These are phyloP conservation scores for Colletotrichum camelliae DNA, from an alignment of 2,329 filamentous ascomycete species.

Conservation along the genomic window DNA sequence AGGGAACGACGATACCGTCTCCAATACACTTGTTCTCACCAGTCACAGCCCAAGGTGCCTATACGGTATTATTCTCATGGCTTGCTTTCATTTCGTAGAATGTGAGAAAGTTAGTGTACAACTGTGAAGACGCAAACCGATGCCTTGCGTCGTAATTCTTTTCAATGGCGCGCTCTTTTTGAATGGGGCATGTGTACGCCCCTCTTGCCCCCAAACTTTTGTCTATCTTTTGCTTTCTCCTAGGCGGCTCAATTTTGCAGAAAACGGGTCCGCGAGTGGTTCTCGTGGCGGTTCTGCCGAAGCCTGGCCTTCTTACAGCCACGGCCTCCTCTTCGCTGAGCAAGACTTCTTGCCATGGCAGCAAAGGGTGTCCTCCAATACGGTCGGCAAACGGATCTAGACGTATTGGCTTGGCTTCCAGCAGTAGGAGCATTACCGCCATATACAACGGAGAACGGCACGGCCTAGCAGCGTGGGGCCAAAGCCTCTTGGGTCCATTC, in stretches of 20 bases:
- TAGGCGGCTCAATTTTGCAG: background rate
- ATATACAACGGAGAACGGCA: background rate
- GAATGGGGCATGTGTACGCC: slow-evolving; percentile 3
- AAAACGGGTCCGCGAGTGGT: background rate
- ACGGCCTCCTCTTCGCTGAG: background rate
- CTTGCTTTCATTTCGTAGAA: slow-evolving; percentile 10
- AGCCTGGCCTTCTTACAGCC: background rate
- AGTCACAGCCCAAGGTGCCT: background rate
- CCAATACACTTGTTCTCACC: background rate
- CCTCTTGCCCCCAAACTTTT: slow-evolving; percentile 13
- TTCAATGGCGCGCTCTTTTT: background rate
- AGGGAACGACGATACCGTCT: background rate
- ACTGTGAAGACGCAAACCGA: background rate
- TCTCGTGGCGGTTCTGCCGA: background rate
- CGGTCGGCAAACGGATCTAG: background rate
- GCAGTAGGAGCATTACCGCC: background rate
- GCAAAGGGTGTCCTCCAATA: background rate
- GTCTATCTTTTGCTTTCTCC: slow-evolving; percentile 9
- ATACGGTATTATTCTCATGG: background rate
- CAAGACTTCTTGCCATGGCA: background rate
- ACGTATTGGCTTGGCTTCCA: background rate
- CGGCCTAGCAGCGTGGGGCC: background rate
- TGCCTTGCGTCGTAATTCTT: background rate
- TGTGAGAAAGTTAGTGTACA: slow-evolving; percentile 13
- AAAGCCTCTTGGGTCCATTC: background rate